phyloP scores from a whole-genome alignment of 2,329 filamentous ascomycete genomes.

The Xylariaceae sp. region DNA sequence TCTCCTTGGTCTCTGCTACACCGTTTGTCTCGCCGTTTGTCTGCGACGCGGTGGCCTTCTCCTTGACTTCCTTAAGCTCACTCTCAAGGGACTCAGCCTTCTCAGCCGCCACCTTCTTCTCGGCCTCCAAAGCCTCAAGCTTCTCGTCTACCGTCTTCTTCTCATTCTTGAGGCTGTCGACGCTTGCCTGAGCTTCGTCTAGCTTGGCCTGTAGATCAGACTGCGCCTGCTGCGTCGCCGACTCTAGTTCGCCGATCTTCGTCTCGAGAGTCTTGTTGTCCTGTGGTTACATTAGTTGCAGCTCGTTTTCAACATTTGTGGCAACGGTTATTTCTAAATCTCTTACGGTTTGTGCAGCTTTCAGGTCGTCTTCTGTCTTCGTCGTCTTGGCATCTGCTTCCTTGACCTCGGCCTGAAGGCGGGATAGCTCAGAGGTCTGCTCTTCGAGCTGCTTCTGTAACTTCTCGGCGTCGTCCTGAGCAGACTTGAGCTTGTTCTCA shows the following conservation, averaged over 20 bases:
- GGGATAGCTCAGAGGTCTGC: constrained; percentile 34
- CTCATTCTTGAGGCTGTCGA: constrained; percentile 31
- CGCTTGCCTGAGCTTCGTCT: constrained; percentile 18
- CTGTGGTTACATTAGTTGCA: constrained; percentile 20
- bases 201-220: constrained; percentile 26
- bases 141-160: constrained; percentile 28
- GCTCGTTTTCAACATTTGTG: background rate
- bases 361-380: constrained; percentile 43
- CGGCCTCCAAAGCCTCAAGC: background rate
- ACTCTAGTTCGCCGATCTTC: constrained; percentile 31
- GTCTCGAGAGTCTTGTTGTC: constrained; percentile 32
- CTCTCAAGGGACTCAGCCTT: background rate
- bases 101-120: constrained; percentile 10
- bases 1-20: constrained; percentile 11
- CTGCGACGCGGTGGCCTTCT: constrained; percentile 15
- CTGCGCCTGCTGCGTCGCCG: constrained; percentile 24
- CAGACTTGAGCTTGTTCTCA: constrained; percentile 22
- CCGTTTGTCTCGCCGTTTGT: constrained; percentile 4
- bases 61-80: constrained; percentile 18
- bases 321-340: background rate
- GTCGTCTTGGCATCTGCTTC: constrained; percentile 42
- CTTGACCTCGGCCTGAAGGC: constrained; percentile 38
- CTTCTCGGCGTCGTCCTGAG: constrained; percentile 28
- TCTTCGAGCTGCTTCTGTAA: constrained; percentile 39
- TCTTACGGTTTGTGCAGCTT: constrained; percentile 38